Conservation (phyloP, 805 yeast genomes). For the Candida anglica region DNA sequence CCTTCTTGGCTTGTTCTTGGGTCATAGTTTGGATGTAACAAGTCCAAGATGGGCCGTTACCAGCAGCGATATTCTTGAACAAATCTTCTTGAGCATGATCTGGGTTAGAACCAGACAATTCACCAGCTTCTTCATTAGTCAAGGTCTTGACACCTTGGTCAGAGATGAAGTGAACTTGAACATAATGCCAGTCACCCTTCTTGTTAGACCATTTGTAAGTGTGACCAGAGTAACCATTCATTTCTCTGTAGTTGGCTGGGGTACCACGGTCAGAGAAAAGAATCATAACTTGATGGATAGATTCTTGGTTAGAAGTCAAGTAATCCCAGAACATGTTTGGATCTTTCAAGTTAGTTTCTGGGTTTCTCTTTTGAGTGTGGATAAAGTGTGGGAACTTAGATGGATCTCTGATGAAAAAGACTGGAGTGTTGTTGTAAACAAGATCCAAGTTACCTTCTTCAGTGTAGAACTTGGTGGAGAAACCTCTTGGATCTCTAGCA, state of each 20-base stretch:
- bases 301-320: constrained; percentile 67
- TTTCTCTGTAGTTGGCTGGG: constrained; percentile 68
- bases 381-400: constrained; percentile 83
- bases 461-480: constrained; percentile 74
- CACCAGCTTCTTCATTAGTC: constrained; percentile 64
- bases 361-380: constrained; percentile 86
- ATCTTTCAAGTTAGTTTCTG: constrained; percentile 76
- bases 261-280: constrained; percentile 82
- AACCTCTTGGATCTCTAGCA: constrained; percentile 86
- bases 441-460: constrained; percentile 83
- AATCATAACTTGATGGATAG: constrained; percentile 69
- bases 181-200: constrained; percentile 73
- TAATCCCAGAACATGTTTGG: constrained; percentile 85
- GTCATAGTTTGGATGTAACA: constrained; percentile 85
- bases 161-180: constrained; percentile 68
- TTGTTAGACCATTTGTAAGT: constrained; percentile 76
- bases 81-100: constrained; percentile 79
- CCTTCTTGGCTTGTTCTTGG: constrained; percentile 67
- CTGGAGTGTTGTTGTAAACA: constrained; percentile 84
- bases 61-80: constrained; percentile 72
- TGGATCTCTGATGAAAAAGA: constrained; percentile 82
- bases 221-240: constrained; percentile 86
- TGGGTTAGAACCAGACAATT: constrained; percentile 71
- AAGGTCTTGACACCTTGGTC: constrained; percentile 58
- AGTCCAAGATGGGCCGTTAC: constrained; percentile 82